These are phyloP conservation scores for Westerdykella sp. DNA, from an alignment of 2,329 filamentous ascomycete species.

Conservation along the genomic window DNA sequence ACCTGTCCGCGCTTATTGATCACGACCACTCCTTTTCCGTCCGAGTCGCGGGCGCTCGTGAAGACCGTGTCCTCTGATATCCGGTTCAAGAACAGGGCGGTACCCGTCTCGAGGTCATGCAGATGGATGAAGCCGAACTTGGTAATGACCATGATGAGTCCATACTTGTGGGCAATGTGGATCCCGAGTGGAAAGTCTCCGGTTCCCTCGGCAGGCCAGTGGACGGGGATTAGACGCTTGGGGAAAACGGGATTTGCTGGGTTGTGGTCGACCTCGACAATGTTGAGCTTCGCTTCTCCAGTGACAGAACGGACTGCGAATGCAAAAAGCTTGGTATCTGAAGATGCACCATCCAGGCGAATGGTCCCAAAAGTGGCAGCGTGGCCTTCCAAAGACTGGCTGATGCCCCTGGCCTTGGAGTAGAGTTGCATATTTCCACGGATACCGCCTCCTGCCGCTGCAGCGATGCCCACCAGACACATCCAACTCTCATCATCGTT, in stretches of 20 bases:
- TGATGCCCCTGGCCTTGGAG: slow-evolving; percentile 91
- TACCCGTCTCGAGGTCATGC: slow-evolving; percentile 92
- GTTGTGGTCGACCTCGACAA: slow-evolving; percentile 94
- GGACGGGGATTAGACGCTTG: slow-evolving; percentile 97
- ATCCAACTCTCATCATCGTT: slow-evolving; percentile 97
- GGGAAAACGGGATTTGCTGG: slow-evolving; percentile 81
- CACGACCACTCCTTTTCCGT: slow-evolving; percentile 81
- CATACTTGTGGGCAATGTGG: slow-evolving; percentile 94
- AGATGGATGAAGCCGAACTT: slow-evolving; percentile 99
- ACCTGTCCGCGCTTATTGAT: slow-evolving; percentile 98
- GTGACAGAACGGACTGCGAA: slow-evolving; percentile 88
- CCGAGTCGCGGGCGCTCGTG: slow-evolving; percentile 77
- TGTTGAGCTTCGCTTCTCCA: slow-evolving; percentile 83
- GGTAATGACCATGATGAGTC: slow-evolving; percentile 92
- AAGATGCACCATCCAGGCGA: slow-evolving; percentile 77
- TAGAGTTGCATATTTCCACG: slow-evolving; percentile 97
- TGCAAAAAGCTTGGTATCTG: slow-evolving; percentile 92
- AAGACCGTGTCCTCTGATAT: slow-evolving; percentile 99
- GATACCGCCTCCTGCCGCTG: slow-evolving; percentile 85
- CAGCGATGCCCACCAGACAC: slow-evolving; percentile 93
- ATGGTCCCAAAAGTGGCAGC: slow-evolving; percentile 90
- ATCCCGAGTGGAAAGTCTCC: slow-evolving; percentile 98
- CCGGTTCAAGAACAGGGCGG: slow-evolving; percentile 98
- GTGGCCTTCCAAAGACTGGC: slow-evolving; percentile 95
- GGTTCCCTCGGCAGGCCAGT: slow-evolving; percentile 90